phyloP scores from a whole-genome alignment of 768 basidiomycete species.

The Boletellus ananas region DNA sequence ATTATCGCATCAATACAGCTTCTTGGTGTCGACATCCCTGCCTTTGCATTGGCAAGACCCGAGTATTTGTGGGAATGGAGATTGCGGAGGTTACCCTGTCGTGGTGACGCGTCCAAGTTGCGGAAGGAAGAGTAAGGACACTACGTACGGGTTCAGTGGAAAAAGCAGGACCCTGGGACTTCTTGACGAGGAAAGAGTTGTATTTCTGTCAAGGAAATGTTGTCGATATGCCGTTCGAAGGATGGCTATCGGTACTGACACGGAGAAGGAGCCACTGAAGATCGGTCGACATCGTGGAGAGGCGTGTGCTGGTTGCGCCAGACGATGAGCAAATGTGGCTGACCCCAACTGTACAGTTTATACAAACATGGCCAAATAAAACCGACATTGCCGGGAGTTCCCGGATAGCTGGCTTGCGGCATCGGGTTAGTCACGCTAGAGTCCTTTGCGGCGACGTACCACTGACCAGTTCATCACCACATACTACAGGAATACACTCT shows the following conservation, averaged over 20 bases:
- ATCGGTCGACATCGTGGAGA: slow-evolving; percentile 73
- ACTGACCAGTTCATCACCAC: too few species aligned
- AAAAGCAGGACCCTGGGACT: slow-evolving; percentile 72
- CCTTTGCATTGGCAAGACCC: slow-evolving; percentile 82
- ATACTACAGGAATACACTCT: too few species aligned
- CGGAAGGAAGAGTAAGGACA: neutral
- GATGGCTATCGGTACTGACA: slow-evolving; percentile 43
- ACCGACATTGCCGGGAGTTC: too few species aligned
- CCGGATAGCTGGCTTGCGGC: too few species aligned
- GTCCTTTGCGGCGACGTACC: too few species aligned
- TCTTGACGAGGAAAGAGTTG: slow-evolving; percentile 86
- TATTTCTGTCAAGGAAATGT: slow-evolving; percentile 48
- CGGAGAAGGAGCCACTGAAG: slow-evolving; percentile 93
- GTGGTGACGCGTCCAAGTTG: slow-evolving; percentile 5
- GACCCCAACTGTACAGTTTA: slow-evolving; percentile 31
- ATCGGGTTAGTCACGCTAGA: too few species aligned
- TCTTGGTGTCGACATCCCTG: slow-evolving; percentile 22
- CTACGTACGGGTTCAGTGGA: slow-evolving; percentile 76
- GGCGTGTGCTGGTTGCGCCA: slow-evolving; percentile 10
- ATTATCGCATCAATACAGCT: neutral
- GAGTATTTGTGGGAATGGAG: slow-evolving; percentile 92
- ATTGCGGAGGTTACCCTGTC: slow-evolving; percentile 81
- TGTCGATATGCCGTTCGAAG: neutral
- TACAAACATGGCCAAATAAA: slow-evolving; percentile 28
- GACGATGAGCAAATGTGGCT: slow-evolving; percentile 28